Percentiles rank a stretch among this genome's conserved stretches.
Evolutionary conservation across 768 basidiomycete species (phyloP).

Genomic region (Boletus rubroflammeus): DNA sequence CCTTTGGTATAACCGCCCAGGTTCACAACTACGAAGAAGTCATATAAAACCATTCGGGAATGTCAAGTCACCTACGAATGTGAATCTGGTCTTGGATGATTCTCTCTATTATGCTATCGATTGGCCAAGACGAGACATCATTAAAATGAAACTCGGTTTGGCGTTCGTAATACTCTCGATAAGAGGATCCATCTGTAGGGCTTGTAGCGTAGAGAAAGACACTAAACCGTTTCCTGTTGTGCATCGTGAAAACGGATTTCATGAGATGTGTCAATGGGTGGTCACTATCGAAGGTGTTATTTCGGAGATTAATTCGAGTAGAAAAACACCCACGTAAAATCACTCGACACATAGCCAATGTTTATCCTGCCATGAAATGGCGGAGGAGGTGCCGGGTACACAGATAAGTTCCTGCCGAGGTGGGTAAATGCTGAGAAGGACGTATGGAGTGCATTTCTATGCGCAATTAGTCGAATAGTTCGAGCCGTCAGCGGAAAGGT

Average conservation of each 20-base stretch:
- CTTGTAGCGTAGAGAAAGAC: slow-evolving; percentile 48
- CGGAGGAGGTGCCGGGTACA: slow-evolving; percentile 42
- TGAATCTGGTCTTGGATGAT: slow-evolving; percentile 45
- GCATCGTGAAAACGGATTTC: slow-evolving; percentile 47
- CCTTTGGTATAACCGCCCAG: slow-evolving; percentile 52
- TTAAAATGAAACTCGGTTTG: slow-evolving; percentile 36
- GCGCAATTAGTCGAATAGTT: slow-evolving; percentile 42
- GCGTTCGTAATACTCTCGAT: slow-evolving; percentile 41
- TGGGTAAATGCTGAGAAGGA: slow-evolving; percentile 41
- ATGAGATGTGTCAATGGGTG: slow-evolving; percentile 52
- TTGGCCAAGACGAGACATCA: slow-evolving; percentile 41
- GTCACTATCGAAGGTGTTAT: slow-evolving; percentile 31
- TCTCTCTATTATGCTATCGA: slow-evolving; percentile 35
- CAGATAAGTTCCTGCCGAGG: slow-evolving; percentile 18
- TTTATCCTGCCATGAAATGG: slow-evolving; percentile 40
- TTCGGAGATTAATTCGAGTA: neutral
- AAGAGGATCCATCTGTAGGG: slow-evolving; percentile 42
- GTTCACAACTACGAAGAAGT: slow-evolving; percentile 37
- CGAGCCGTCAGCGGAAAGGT: slow-evolving; percentile 42
- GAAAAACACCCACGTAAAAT: slow-evolving; percentile 37
- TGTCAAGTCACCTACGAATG: slow-evolving; percentile 33
- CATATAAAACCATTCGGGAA: neutral
- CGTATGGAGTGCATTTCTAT: slow-evolving; percentile 45
- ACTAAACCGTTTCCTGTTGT: slow-evolving; percentile 38
- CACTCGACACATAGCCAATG: slow-evolving; percentile 47